A percentile compares a stretch with the other conserved stretches of the same genome.
These are phyloP conservation scores for Dunaliella sp. DNA, from an alignment of 139 green algal genomes.

Conservation along the genomic window DNA sequence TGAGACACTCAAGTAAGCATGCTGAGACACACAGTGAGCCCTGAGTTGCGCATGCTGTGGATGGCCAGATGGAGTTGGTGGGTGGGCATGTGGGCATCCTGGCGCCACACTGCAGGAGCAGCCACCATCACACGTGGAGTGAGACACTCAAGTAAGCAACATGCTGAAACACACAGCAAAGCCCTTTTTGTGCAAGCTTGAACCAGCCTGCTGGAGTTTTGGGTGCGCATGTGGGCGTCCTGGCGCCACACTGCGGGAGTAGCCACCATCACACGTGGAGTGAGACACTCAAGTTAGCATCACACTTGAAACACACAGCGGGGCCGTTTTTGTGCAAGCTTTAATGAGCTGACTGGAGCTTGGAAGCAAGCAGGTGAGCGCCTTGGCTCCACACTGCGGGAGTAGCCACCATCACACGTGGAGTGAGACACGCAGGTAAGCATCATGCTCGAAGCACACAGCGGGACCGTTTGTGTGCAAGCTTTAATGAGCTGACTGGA, in stretches of 20 bases:
- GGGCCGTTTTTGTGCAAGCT: slow-evolving; percentile 4
- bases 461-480: too few species aligned
- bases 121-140: too few species aligned
- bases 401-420: neutral
- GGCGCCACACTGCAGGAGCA: too few species aligned
- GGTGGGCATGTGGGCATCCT: neutral
- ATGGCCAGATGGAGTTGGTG: neutral
- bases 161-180: too few species aligned
- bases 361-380: neutral
- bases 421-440: too few species aligned
- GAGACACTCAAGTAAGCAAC: too few species aligned
- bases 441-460: too few species aligned
- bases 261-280: neutral
- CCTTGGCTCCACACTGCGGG: slow-evolving; percentile 5
- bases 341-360: neutral
- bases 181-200: neutral
- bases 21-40: slow-evolving; percentile 33
- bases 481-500: too few species aligned
- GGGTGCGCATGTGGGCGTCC: neutral
- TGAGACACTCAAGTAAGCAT: too few species aligned
- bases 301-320: too few species aligned
- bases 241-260: slow-evolving; percentile 3
- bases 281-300: too few species aligned
- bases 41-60: neutral
- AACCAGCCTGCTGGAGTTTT: neutral